A percentile compares a stretch with the other conserved stretches of the same genome.
Conservation (phyloP, 352 stramenopile species). For the Phytophthora litchii region DNA sequence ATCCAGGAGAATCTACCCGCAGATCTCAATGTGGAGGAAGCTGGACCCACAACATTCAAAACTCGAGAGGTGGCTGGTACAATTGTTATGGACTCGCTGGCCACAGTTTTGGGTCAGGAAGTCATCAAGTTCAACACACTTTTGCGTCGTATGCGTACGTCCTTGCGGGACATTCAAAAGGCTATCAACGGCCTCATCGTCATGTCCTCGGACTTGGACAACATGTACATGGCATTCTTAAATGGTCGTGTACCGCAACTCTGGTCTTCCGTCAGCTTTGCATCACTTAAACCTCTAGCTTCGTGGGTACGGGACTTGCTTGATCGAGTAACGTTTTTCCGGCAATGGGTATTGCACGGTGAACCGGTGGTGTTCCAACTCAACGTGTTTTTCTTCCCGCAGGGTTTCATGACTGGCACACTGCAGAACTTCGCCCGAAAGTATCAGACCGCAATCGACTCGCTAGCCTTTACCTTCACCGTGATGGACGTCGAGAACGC, state of each 20-base stretch:
- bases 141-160: conserved; percentile 81
- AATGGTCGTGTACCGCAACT: conserved; percentile 91
- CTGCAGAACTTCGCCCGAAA: conserved; percentile 95
- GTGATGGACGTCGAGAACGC: conserved; percentile 73
- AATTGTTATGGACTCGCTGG: conserved; percentile 91
- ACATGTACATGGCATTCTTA: conserved; percentile 95
- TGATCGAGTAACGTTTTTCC: conserved; percentile 92
- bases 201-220: conserved; percentile 96
- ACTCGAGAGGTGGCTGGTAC: conserved; percentile 79
- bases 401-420: conserved; percentile 96
- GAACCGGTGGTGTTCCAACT: conserved; percentile 91
- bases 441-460: conserved; percentile 95
- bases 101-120: conserved; percentile 93
- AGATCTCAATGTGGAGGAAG: conserved; percentile 85
- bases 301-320: conserved; percentile 93
- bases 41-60: conserved; percentile 92
- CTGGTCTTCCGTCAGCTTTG: conserved; percentile 91
- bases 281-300: conserved; percentile 92
- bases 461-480: conserved; percentile 91
- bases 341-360: conserved; percentile 90
- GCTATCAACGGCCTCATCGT: conserved; percentile 91
- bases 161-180: conserved; percentile 79
- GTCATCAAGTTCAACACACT: conserved; percentile 96
- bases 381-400: conserved; percentile 95
- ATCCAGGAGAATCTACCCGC: conserved; percentile 67